These are phyloP conservation scores for Mycena indigotica DNA, from an alignment of 768 basidiomycete genomes.

Conservation along the genomic window DNA sequence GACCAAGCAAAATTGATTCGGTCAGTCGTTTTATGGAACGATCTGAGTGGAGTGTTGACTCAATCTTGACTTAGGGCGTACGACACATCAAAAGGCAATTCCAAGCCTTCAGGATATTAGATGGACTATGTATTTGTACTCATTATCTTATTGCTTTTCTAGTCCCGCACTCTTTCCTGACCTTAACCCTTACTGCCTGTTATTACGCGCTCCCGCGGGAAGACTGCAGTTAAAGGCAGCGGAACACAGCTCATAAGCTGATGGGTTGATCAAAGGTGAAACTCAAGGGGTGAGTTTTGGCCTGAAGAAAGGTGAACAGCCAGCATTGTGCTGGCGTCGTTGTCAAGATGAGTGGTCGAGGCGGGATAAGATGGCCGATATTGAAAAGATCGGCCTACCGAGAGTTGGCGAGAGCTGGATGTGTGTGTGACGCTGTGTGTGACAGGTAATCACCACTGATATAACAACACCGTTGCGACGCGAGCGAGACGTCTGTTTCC, in stretches of 20 bases:
- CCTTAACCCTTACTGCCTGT: too few species aligned
- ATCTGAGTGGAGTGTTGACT: not conserved
- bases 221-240: too few species aligned
- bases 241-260: too few species aligned
- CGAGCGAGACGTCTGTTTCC: not conserved
- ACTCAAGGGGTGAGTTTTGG: too few species aligned
- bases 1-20: slow-evolving; percentile 86
- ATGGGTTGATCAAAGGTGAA: too few species aligned
- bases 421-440: not conserved
- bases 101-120: slow-evolving; percentile 77
- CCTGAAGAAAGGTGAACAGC: too few species aligned
- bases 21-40: slow-evolving; percentile 27
- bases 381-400: not conserved
- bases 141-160: slow-evolving; percentile 6
- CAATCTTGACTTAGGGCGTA: slow-evolving; percentile 30
- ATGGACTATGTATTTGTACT: slow-evolving; percentile 5
- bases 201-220: not conserved
- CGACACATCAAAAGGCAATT: slow-evolving; percentile 77
- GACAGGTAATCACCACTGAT: too few species aligned
- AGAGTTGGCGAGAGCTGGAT: not conserved
- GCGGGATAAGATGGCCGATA: not conserved
- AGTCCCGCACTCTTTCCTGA: not conserved
- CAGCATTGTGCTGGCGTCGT: too few species aligned
- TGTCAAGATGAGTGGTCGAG: not conserved
- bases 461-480: not conserved